phyloP scores from a whole-genome alignment of 176 grass and related monocot species.

The Avena eriantha region DNA sequence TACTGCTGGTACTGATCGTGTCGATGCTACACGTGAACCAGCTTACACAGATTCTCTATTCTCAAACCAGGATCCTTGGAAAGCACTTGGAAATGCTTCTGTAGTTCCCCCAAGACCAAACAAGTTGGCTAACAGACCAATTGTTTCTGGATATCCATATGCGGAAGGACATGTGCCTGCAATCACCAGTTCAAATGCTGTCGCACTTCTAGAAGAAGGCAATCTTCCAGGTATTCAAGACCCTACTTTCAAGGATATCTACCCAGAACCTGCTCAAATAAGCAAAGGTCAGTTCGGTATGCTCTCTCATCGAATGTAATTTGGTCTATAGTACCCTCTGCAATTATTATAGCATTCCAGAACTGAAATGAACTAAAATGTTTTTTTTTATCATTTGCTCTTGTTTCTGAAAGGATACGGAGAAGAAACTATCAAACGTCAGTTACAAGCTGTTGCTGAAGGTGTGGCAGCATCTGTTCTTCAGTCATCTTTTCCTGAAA shows the following conservation, averaged over 20 bases:
- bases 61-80: slow-evolving; percentile 83
- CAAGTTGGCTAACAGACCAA: slow-evolving; percentile 55
- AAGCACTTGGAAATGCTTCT: slow-evolving; percentile 62
- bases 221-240: slow-evolving; percentile 51
- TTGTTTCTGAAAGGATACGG: slow-evolving; percentile 54
- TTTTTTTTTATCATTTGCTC: not conserved
- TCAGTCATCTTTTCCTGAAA: slow-evolving; percentile 62
- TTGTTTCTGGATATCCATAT: slow-evolving; percentile 48
- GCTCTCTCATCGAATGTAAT: slow-evolving; percentile 36
- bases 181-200: slow-evolving; percentile 57
- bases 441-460: slow-evolving; percentile 92
- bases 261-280: slow-evolving; percentile 56
- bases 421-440: slow-evolving; percentile 72
- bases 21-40: slow-evolving; percentile 52
- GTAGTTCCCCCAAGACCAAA: slow-evolving; percentile 56
- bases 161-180: slow-evolving; percentile 46
- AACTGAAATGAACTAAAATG: slow-evolving; percentile 31
- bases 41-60: slow-evolving; percentile 69
- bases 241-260: slow-evolving; percentile 54
- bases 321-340: not conserved
- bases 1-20: slow-evolving; percentile 37
- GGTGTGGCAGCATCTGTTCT: slow-evolving; percentile 81
- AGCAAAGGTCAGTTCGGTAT: slow-evolving; percentile 70
- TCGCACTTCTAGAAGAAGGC: slow-evolving; percentile 61
- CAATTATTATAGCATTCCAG: slow-evolving; percentile 24